phyloP scores from a whole-genome alignment of 495 filamentous ascomycete species.

The Aspergillus cavernicola region DNA sequence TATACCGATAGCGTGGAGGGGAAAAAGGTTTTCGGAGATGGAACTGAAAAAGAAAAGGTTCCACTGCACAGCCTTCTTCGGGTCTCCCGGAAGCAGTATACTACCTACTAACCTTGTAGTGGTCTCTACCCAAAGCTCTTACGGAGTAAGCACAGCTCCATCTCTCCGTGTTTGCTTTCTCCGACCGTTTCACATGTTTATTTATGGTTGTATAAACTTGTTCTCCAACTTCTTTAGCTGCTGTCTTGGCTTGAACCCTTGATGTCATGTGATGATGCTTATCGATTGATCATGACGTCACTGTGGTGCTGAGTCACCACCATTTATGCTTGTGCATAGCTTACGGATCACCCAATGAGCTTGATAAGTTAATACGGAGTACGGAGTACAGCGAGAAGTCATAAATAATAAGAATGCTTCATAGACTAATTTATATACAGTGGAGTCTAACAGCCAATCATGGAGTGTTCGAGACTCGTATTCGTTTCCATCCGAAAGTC shows the following conservation, averaged over 20 bases:
- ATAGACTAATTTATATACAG: background rate
- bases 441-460: background rate
- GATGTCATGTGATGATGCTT: conserved; percentile 2
- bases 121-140: no score
- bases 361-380: background rate
- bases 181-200: no score
- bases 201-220: no score
- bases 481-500: background rate
- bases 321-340: no score
- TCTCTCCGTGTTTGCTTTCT: no score
- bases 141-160: no score
- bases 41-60: conserved; percentile 23
- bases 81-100: conserved; percentile 24
- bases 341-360: background rate
- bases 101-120: background rate
- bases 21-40: background rate
- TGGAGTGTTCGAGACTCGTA: background rate
- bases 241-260: background rate
- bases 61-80: conserved; percentile 39
- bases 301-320: background rate
- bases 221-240: no score
- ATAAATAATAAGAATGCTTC: background rate
- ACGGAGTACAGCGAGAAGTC: background rate
- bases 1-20: background rate
- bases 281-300: conserved; percentile 5